Conservation (phyloP, 2,329 filamentous ascomycete species). For the Neonectria sp. region DNA sequence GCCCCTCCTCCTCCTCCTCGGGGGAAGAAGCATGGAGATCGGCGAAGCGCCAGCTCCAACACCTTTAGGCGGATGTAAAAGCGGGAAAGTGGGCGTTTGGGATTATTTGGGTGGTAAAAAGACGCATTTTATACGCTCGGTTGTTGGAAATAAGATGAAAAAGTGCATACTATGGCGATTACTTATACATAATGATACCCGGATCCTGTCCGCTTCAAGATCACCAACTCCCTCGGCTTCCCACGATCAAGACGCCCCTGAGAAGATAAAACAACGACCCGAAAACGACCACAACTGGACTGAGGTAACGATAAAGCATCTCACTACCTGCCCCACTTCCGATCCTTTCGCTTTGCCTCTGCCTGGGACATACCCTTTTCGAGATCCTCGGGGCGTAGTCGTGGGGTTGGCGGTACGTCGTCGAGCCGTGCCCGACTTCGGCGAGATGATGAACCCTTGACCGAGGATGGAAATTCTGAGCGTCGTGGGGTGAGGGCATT, state of each 20-base stretch:
- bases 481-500: slow-evolving; percentile 74
- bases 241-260: slow-evolving; percentile 24
- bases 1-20: slow-evolving; percentile 46
- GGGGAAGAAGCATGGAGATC: slow-evolving; percentile 57
- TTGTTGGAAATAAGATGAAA: slow-evolving; percentile 43
- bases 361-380: slow-evolving; percentile 68
- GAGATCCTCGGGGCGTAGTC: slow-evolving; percentile 67
- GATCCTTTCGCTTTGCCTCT: slow-evolving; percentile 54
- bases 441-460: slow-evolving; percentile 59
- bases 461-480: slow-evolving; percentile 72
- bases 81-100: slow-evolving; percentile 38
- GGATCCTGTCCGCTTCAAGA: slow-evolving; percentile 47
- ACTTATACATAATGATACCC: slow-evolving; percentile 51
- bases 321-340: slow-evolving; percentile 44
- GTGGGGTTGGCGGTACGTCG: slow-evolving; percentile 73
- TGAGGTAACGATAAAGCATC: no score
- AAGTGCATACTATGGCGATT: slow-evolving; percentile 42
- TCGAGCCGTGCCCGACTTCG: slow-evolving; percentile 63
- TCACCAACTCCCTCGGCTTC: slow-evolving; percentile 31
- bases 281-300: neutral
- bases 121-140: slow-evolving; percentile 43
- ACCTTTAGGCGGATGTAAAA: slow-evolving; percentile 77
- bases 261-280: neutral
- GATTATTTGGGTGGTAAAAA: slow-evolving; percentile 39
- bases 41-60: slow-evolving; percentile 83